Evolutionary conservation across 768 basidiomycete genomes (phyloP).

Genomic region (Pleurotus sapidus): DNA sequence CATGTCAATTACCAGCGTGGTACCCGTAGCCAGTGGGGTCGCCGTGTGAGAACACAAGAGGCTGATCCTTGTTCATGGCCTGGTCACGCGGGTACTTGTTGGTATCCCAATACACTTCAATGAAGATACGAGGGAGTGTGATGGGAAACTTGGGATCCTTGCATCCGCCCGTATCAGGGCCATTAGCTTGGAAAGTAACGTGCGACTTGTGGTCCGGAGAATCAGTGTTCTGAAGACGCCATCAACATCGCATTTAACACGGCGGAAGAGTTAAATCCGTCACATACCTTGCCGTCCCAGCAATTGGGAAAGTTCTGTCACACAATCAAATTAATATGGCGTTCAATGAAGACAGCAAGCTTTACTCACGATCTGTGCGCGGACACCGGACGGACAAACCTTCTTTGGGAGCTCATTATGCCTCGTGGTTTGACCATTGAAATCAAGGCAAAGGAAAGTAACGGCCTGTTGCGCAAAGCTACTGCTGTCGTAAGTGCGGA

Average conservation of each 20-base stretch:
- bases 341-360: not conserved
- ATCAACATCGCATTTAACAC: constrained; percentile 7
- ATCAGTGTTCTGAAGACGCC: constrained; percentile 29
- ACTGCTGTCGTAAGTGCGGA: constrained; percentile 44
- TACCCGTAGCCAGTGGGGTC: constrained; percentile 65
- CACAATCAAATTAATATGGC: constrained; percentile 13
- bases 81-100: constrained; percentile 35
- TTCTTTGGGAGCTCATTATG: constrained; percentile 36
- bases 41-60: constrained; percentile 55
- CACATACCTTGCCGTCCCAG: constrained; percentile 50
- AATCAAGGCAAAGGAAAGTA: constrained; percentile 47
- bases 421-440: constrained; percentile 35
- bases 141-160: constrained; percentile 31
- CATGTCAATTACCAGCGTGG: constrained; percentile 41
- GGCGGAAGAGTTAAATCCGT: constrained; percentile 12
- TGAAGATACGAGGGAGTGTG: constrained; percentile 39
- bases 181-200: constrained; percentile 35
- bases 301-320: constrained; percentile 50
- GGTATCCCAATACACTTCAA: constrained; percentile 46
- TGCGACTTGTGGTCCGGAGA: constrained; percentile 38
- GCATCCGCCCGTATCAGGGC: constrained; percentile 39
- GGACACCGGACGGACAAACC: constrained; percentile 43
- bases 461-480: constrained; percentile 45
- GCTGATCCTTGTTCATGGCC: constrained; percentile 46
- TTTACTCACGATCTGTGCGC: constrained; percentile 41